A percentile compares a stretch with the other conserved stretches of the same genome.
Conservation (phyloP, 2,329 filamentous ascomycete species). For the Colletotrichum abscissum region DNA sequence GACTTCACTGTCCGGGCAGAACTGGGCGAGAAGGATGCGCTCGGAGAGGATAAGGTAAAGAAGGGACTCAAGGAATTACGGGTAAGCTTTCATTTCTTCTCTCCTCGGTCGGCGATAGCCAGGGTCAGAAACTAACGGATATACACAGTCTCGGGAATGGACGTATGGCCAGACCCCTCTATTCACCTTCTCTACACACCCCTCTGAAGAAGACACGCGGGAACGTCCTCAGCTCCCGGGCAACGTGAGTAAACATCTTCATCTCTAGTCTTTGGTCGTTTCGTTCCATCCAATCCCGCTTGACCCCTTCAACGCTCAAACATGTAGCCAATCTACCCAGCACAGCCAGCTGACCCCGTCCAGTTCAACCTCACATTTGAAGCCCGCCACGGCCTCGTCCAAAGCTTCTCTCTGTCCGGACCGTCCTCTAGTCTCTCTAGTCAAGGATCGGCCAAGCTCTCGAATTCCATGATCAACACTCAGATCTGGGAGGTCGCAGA, state of each 20-base stretch:
- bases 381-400: constrained; percentile 50
- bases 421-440: not conserved
- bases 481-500: constrained; percentile 35
- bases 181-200: constrained; percentile 76
- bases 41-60: constrained; percentile 61
- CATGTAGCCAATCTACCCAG: not conserved
- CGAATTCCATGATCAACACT: constrained; percentile 12
- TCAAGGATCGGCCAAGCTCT: not conserved
- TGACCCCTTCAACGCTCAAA: not conserved
- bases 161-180: constrained; percentile 87
- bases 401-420: constrained; percentile 43
- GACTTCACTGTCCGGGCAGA: constrained; percentile 45
- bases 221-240: constrained; percentile 62
- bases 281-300: too few species aligned
- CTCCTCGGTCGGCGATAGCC: constrained; percentile 37
- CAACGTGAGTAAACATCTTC: constrained; percentile 48
- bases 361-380: constrained; percentile 47
- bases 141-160: constrained; percentile 73
- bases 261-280: not conserved
- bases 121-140: not conserved
- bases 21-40: constrained; percentile 62
- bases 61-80: constrained; percentile 73
- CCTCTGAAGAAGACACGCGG: constrained; percentile 69
- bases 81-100: constrained; percentile 52
- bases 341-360: not conserved